phyloP scores from a whole-genome alignment of 202 grass and related monocot genomes.

The Dendrocalamus latiflorus region DNA sequence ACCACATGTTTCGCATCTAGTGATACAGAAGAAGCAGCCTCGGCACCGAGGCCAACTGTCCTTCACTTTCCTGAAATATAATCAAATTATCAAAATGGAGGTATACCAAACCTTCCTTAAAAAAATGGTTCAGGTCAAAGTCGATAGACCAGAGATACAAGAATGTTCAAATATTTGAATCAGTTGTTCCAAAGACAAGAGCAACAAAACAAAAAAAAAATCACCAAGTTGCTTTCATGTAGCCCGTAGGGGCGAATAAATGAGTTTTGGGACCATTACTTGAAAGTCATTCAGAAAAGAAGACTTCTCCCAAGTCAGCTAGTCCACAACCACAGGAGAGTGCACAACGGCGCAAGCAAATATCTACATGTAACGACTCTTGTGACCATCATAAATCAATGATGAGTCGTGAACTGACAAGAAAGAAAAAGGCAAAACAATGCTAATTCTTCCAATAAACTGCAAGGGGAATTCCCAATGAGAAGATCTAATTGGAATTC shows the following conservation, averaged over 20 bases:
- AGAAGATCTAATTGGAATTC: not conserved
- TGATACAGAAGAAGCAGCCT: slow-evolving; percentile 74
- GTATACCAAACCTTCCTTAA: too few relatives aligned
- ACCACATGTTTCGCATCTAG: slow-evolving; percentile 86
- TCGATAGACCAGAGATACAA: too few relatives aligned
- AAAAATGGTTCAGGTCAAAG: too few relatives aligned
- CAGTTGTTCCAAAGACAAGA: slow-evolving; percentile 30
- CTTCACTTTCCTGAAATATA: slow-evolving; percentile 55
- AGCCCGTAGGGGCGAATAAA: slow-evolving; percentile 8
- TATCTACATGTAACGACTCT: not conserved
- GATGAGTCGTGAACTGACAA: not conserved
- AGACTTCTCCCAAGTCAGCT: slow-evolving; percentile 8
- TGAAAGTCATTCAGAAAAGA: slow-evolving; percentile 15
- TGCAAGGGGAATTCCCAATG: not conserved
- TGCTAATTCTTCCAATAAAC: not conserved
- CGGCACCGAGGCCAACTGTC: slow-evolving; percentile 35
- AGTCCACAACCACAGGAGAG: slow-evolving; percentile 21
- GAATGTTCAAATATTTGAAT: slow-evolving; percentile 20
- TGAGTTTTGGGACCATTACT: slow-evolving; percentile 1
- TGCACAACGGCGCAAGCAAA: not conserved
- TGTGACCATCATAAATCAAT: slow-evolving; percentile 20
- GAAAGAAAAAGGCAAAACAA: not conserved
- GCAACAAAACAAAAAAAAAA: slow-evolving; percentile 28
- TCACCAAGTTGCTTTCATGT: slow-evolving; percentile 28
- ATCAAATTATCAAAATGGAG: slow-evolving; percentile 16